A percentile compares a stretch with the other conserved stretches of the same genome.
These are phyloP conservation scores for Alternaria gansuensis DNA, from an alignment of 2,329 filamentous ascomycete genomes.

Conservation along the genomic window DNA sequence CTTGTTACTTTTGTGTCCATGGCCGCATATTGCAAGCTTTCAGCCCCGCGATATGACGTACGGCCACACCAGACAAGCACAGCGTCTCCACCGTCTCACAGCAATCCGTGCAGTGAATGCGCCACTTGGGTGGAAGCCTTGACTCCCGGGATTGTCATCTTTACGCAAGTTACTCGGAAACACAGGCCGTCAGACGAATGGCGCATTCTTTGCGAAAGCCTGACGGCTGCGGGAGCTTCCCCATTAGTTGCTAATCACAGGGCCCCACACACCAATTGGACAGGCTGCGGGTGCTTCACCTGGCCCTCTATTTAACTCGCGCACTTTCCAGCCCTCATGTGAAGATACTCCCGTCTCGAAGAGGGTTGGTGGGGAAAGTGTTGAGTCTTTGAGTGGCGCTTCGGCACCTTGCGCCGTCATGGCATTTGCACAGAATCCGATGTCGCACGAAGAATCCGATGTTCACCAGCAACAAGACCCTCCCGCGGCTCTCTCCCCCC, in stretches of 20 bases:
- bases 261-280: constrained; percentile 11
- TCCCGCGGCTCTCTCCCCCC: constrained; percentile 10
- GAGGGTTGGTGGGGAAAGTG: constrained; percentile 7
- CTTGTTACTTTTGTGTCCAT: constrained; percentile 11
- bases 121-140: too few species aligned
- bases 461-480: constrained; percentile 7
- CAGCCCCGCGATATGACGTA: constrained; percentile 26
- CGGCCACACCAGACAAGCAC: constrained; percentile 14
- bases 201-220: constrained; percentile 7
- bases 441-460: constrained; percentile 22
- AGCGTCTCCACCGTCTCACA: constrained; percentile 16
- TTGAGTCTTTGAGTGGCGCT: constrained; percentile 7
- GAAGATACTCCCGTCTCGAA: not conserved
- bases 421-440: constrained; percentile 23
- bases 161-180: constrained; percentile 14
- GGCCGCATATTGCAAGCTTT: constrained; percentile 25
- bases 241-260: constrained; percentile 12
- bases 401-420: constrained; percentile 15
- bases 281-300: not conserved
- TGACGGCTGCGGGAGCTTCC: constrained; percentile 12
- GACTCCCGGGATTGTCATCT: constrained; percentile 17
- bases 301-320: not conserved
- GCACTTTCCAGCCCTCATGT: constrained; percentile 5
- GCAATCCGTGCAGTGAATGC: constrained; percentile 12
- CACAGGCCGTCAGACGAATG: not conserved